A percentile compares a stretch with the other conserved stretches of the same genome.
Conservation (phyloP, 2,329 filamentous ascomycete genomes). For the Epicoccum sorghinum region DNA sequence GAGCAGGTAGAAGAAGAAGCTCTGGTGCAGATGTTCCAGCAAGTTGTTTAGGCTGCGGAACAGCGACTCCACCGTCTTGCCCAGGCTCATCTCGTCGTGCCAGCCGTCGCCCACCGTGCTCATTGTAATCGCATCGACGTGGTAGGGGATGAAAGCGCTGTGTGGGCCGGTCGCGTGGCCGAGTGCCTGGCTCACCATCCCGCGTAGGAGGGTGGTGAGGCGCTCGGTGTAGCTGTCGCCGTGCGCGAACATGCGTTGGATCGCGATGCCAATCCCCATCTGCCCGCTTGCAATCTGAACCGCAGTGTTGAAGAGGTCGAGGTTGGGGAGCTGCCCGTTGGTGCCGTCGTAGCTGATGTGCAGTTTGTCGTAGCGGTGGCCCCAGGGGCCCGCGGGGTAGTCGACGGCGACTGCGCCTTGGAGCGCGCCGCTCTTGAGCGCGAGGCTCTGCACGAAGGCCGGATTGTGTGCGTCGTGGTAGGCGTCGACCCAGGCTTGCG, state of each 20-base stretch:
- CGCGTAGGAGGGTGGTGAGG: conserved; percentile 84
- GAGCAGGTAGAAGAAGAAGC: conserved; percentile 98
- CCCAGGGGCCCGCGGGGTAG: conserved; percentile 73
- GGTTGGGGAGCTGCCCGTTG: conserved; percentile 93
- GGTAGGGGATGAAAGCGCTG: conserved; percentile 96
- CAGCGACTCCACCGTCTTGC: conserved; percentile 84
- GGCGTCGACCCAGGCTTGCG: conserved; percentile 96
- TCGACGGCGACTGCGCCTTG: conserved; percentile 95
- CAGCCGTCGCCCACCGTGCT: conserved; percentile 89
- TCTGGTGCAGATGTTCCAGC: conserved; percentile 95
- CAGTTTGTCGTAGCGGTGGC: conserved; percentile 82
- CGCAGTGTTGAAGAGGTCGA: conserved; percentile 94
- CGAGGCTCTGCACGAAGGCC: conserved; percentile 70
- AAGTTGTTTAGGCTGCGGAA: conserved; percentile 96
- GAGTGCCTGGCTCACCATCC: conserved; percentile 90
- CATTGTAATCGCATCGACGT: conserved; percentile 93
- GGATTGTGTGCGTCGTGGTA: conserved; percentile 90
- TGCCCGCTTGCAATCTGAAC: conserved; percentile 86
- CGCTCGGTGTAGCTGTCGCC: conserved; percentile 79
- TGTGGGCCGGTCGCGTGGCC: conserved; percentile 90
- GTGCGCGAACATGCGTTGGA: conserved; percentile 86
- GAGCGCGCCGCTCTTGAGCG: conserved; percentile 90
- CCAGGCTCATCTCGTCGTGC: conserved; percentile 98
- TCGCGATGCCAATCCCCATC: conserved; percentile 82
- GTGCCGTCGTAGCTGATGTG: conserved; percentile 94